Base-by-base conservation (phyloP, 495 filamentous ascomycete genomes). In the Podospora appendiculata region DNA sequence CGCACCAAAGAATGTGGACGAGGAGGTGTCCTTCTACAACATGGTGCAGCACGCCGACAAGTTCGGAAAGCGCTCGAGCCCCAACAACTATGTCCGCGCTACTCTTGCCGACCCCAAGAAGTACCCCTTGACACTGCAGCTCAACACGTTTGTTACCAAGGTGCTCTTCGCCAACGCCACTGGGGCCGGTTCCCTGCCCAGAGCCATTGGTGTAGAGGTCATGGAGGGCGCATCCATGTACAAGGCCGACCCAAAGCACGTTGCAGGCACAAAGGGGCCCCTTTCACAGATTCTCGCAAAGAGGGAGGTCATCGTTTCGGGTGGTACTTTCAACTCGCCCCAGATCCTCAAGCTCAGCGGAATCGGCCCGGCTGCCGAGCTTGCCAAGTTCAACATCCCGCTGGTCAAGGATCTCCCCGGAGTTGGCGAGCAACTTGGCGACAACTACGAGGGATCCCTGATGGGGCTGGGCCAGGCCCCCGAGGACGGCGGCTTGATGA, bases 371-470 rank as follows among this genome's bases (percentile, higher is more conserved):
- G 61, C 59, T 3, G 56, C 57, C 14, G 71, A 76, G 52, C 65
- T 76, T 0, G 35, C 59, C 32, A 64, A 69, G 51, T 71, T 73
- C 52, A 42, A 58, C 47, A 82, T 85, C 45, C 54, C 68, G 16
- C 65, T 77, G 19, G 57, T 73, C 32, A 70, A 78, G 25, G 65
- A 82, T 45, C 64, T 75, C 0, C 78, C 79, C 1, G 81, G 80
- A 1, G 81, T 84, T 0, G 80, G 81, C 9, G 76, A 78, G 59
- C 79, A 78, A 25, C 67, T 85, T 0, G 75, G 75, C 50, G 81
- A 85, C 52, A 81, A 85, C 59, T 75, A 74, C 58, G 72, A 74
- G 52, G 65, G 67, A 32, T 66, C 67, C 1, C 41, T 74, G 17
- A 61, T 73, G 0, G 61, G 58, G 0, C 33, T 71, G 6, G 66